These are phyloP conservation scores for Nemania abortiva DNA, from an alignment of 2,329 filamentous ascomycete species.

Conservation along the genomic window DNA sequence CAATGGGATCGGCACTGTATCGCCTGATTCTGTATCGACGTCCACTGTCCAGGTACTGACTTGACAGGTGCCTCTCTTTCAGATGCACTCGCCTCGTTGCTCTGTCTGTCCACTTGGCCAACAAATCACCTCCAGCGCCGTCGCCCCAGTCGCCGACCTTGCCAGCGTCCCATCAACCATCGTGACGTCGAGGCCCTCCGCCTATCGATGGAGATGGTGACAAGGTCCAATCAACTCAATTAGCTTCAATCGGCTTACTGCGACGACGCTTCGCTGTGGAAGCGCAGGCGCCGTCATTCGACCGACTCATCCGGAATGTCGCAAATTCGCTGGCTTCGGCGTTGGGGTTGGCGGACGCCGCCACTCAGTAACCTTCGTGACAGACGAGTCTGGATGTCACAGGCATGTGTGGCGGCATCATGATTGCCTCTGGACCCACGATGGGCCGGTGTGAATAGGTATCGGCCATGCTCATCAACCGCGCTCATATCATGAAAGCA, in stretches of 20 bases:
- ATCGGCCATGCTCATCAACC: conserved; percentile 10
- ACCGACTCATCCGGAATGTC: conserved; percentile 15
- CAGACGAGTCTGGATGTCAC: conserved; percentile 31
- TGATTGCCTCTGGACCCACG: conserved; percentile 9
- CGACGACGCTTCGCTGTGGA: conserved; percentile 38
- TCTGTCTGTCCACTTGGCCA: conserved; percentile 21
- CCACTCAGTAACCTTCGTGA: conserved; percentile 17
- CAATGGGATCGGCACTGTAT: conserved; percentile 35
- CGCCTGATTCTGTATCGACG: conserved; percentile 28
- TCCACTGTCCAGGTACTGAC: conserved; percentile 20
- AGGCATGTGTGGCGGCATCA: conserved; percentile 13
- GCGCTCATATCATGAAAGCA: conserved; percentile 11
- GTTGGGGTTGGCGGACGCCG: conserved; percentile 19
- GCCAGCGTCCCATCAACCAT: conserved; percentile 26
- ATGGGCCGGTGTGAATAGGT: conserved; percentile 6
- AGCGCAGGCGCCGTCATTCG: conserved; percentile 33
- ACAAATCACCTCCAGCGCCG: conserved; percentile 31
- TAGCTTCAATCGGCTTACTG: conserved; percentile 27
- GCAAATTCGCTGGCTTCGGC: conserved; percentile 6
- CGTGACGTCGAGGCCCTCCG: conserved; percentile 29
- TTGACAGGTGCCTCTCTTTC: conserved; percentile 31
- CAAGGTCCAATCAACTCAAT: conserved; percentile 34
- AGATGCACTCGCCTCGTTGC: conserved; percentile 35
- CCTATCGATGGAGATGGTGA: conserved; percentile 26
- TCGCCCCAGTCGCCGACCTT: conserved; percentile 37